Conservation (phyloP, 164 flowering plant genomes). For the Chimonanthus salicifolius region DNA sequence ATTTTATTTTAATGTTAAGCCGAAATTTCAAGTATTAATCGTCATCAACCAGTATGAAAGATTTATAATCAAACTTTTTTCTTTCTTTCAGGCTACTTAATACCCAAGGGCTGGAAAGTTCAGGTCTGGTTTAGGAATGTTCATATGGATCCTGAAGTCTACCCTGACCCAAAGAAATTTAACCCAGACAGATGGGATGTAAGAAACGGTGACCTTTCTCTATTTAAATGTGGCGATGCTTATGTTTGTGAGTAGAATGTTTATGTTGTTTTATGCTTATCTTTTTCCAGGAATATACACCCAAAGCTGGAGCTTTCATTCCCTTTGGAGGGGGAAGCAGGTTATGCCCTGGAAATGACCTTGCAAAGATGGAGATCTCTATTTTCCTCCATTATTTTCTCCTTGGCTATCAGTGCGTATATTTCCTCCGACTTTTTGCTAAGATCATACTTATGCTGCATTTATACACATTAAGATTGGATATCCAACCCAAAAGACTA, state of each 20-base stretch:
- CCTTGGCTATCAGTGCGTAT: conserved; percentile 56
- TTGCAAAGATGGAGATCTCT: conserved; percentile 77
- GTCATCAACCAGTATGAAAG: too few relatives aligned
- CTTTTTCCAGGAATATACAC: conserved; percentile 33
- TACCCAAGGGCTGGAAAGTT: conserved; percentile 89
- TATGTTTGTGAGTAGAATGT: not conserved
- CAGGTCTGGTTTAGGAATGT: conserved; percentile 75
- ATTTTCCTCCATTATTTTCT: conserved; percentile 83
- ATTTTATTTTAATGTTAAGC: conserved; percentile 7
- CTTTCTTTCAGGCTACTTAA: conserved; percentile 37
- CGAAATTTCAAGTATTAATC: not conserved
- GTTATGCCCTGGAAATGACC: conserved; percentile 92
- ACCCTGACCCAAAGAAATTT: conserved; percentile 55
- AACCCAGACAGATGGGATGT: conserved; percentile 96
- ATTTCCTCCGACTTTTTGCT: not conserved
- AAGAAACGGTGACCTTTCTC: conserved; percentile 21
- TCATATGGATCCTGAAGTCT: conserved; percentile 67
- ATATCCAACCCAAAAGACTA: too few relatives aligned
- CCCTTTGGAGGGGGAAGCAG: conserved; percentile 86
- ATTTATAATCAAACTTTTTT: not conserved
- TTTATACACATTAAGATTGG: too few relatives aligned
- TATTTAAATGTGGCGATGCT: not conserved
- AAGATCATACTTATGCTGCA: not conserved
- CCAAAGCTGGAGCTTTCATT: conserved; percentile 64
- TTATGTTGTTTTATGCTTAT: not conserved